Conservation (phyloP, 345 rosid species). For the Eucalyptus regnans region DNA sequence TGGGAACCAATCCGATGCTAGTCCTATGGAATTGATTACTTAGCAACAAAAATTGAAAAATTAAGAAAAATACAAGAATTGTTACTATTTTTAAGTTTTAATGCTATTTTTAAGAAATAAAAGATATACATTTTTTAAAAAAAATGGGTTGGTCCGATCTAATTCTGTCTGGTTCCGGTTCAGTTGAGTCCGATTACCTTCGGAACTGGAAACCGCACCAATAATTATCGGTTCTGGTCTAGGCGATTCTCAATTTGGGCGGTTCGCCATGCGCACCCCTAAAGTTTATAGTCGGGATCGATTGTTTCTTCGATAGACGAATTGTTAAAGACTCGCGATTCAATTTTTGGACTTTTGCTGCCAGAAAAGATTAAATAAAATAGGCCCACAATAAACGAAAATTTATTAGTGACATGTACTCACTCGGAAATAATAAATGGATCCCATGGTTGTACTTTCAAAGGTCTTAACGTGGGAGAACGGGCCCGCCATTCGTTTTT, state of each 20-base stretch:
- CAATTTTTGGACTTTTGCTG: too few relatives aligned
- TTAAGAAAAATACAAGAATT: too few relatives aligned
- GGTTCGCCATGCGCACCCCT: accelerated
- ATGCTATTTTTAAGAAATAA: too few relatives aligned
- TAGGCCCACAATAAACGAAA: background rate
- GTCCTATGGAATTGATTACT: too few relatives aligned
- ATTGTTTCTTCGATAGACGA: too few relatives aligned
- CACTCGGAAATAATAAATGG: background rate
- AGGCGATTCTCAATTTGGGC: accelerated
- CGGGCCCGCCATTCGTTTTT: background rate
- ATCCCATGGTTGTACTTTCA: background rate
- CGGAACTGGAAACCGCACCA: accelerated
- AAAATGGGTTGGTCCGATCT: too few relatives aligned
- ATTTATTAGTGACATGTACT: background rate
- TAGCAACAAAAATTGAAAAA: too few relatives aligned
- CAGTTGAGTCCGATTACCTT: accelerated
- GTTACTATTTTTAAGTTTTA: accelerated
- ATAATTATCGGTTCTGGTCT: accelerated
- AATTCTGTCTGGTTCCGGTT: accelerated
- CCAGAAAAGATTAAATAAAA: background rate
- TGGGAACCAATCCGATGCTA: accelerated
- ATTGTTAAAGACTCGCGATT: too few relatives aligned
- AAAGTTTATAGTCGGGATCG: accelerated
- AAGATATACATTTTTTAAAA: too few relatives aligned
- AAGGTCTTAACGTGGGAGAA: background rate